Evolutionary conservation across 495 filamentous ascomycete species (phyloP).

Genomic region (Xylaria palmicola): DNA sequence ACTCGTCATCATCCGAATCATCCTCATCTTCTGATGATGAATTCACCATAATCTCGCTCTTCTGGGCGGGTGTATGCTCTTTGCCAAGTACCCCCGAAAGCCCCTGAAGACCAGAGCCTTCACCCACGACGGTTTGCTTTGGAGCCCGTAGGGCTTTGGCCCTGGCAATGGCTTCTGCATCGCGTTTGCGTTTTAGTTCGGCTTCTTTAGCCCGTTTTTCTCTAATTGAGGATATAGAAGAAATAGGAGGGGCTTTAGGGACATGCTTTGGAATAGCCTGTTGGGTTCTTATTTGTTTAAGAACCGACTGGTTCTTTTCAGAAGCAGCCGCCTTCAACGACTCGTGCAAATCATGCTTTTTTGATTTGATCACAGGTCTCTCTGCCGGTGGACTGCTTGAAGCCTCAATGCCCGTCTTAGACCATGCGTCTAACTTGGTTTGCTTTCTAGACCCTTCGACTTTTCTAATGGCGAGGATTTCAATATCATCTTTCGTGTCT

Average conservation of each 20-base stretch:
- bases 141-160: conserved; percentile 60
- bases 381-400: conserved; percentile 20
- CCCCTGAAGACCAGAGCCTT: conserved; percentile 74
- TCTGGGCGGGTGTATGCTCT: conserved; percentile 62
- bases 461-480: conserved; percentile 37
- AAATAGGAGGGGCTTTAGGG: conserved; percentile 35
- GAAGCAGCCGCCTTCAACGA: conserved; percentile 36
- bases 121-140: conserved; percentile 60
- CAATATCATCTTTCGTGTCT: conserved; percentile 52
- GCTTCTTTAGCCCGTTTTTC: conserved; percentile 70
- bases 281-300: conserved; percentile 38
- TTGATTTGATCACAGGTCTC: conserved; percentile 21
- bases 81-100: conserved; percentile 74
- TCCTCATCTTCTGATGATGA: conserved; percentile 74
- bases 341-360: conserved; percentile 35
- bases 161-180: conserved; percentile 64
- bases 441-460: conserved; percentile 58
- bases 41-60: conserved; percentile 86
- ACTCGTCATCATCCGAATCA: conserved; percentile 59
- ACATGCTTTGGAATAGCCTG: conserved; percentile 31
- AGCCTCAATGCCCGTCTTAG: conserved; percentile 33
- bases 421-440: conserved; percentile 66
- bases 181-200: conserved; percentile 70
- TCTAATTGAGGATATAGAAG: conserved; percentile 52
- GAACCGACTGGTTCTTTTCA: conserved; percentile 35